Evolutionary conservation across 2,329 filamentous ascomycete species (phyloP).

Genomic region (Verticillium alfalfae): DNA sequence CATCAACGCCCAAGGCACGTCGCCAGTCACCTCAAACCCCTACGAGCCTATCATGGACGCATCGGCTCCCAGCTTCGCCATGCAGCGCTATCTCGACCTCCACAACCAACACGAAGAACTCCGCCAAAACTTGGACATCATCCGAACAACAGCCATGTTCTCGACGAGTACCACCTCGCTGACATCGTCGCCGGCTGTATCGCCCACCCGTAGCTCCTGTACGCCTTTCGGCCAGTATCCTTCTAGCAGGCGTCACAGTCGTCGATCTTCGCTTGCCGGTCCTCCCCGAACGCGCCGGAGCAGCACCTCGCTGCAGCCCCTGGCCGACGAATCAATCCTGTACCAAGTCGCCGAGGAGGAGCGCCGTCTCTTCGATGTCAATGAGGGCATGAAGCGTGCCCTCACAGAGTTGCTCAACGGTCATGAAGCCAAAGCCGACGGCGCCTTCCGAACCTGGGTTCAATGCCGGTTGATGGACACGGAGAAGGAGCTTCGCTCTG

Average conservation of each 20-base stretch:
- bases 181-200: slow-evolving; percentile 49
- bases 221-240: slow-evolving; percentile 13
- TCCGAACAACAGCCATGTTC: slow-evolving; percentile 33
- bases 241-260: slow-evolving; percentile 34
- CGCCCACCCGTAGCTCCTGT: slow-evolving; percentile 53
- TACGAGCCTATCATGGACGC: slow-evolving; percentile 8
- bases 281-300: slow-evolving; percentile 9
- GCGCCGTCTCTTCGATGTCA: slow-evolving; percentile 48
- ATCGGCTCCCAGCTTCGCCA: slow-evolving; percentile 38
- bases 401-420: slow-evolving; percentile 59
- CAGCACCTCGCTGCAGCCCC: slow-evolving; percentile 1
- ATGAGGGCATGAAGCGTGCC: slow-evolving; percentile 56
- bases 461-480: slow-evolving; percentile 56
- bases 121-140: slow-evolving; percentile 43
- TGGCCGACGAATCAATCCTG: slow-evolving; percentile 37
- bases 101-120: slow-evolving; percentile 50
- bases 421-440: slow-evolving; percentile 45
- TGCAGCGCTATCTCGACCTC: slow-evolving; percentile 50
- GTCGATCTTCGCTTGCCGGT: slow-evolving; percentile 24
- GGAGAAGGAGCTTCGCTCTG: slow-evolving; percentile 51
- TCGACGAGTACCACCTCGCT: slow-evolving; percentile 24
- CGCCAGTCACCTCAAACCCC: slow-evolving; percentile 4
- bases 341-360: slow-evolving; percentile 46
- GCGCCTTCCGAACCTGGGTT: slow-evolving; percentile 50
- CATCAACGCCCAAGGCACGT: slow-evolving; percentile 6